Base-by-base conservation (phyloP, 2,329 filamentous ascomycete genomes). In the Colletotrichum tropicale region DNA sequence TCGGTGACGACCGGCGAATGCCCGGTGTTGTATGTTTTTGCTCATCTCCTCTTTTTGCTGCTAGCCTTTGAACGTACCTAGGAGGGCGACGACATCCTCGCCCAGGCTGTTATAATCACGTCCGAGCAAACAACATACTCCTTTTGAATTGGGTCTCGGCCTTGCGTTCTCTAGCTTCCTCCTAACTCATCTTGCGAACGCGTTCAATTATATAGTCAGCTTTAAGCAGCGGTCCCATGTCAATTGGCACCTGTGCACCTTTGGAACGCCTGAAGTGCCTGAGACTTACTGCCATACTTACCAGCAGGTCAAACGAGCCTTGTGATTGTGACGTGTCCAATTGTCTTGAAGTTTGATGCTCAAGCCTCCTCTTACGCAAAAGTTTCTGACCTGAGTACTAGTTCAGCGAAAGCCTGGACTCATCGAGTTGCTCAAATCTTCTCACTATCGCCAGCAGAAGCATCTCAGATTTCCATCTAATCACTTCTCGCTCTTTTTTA, bases 401-500 rank as follows among this genome's bases (percentile, higher is more conserved):
- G 21, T 70, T 70, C 21, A 70, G 62, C 2, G 30, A n/a, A 24
- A 70, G 10, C 4, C 32, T 32, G 3, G 43, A 24, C 6, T 38
- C 21, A 24, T 66, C 15, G 2, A 36, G 60, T n/a, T n/a, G 26
- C 24, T 48, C 16, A 13, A 66, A 56, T 21, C 26, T 62, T 13
- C n/a, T 60, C 30, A 36, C n/a, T 15, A 30, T 32, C 26, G n/a
- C 12, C 8, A 60, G n/a, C 21, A 74, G 15, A 9, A 32, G 13
- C 52, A 18, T 21, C 21, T 60, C 28, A 16, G 13, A 10, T 16
- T 24, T 9, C 38, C 7, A 24, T 13, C 61, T 21, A 18, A 28
- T 13, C 5, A 18, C 16, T 55, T 72, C 70, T 12, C 83, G 82
- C 28, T 78, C 80, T 65, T 78, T 79, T 76, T 84, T 83, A 30